A percentile compares a stretch with the other conserved stretches of the same genome.
These are phyloP conservation scores for Henckelia pumila DNA, from an alignment of 257 asterid species.

Conservation along the genomic window DNA sequence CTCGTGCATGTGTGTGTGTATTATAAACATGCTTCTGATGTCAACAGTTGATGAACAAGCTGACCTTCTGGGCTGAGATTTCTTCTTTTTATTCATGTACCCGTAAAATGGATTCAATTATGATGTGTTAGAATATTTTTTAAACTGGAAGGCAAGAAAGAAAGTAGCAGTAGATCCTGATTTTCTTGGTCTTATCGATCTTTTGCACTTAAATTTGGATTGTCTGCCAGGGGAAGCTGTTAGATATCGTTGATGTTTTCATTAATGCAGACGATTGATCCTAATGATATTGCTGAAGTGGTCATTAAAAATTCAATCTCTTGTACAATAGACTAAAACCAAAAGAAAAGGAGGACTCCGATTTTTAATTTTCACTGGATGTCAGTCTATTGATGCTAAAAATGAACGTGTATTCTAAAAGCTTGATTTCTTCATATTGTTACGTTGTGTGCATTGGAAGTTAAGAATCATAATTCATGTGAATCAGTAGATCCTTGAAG, in stretches of 20 bases:
- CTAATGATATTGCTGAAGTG: too few species aligned
- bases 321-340: too few species aligned
- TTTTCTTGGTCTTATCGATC: too few species aligned
- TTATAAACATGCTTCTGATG: not conserved
- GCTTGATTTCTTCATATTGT: not conserved
- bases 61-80: not conserved
- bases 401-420: not conserved
- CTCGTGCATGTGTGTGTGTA: not conserved
- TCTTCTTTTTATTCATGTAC: not conserved
- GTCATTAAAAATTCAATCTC: too few species aligned
- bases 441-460: not conserved
- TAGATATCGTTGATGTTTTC: too few species aligned
- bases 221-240: too few species aligned
- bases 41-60: not conserved
- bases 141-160: not conserved
- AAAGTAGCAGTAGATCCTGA: not conserved
- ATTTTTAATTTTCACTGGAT: too few species aligned
- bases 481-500: not conserved
- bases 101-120: not conserved
- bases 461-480: not conserved
- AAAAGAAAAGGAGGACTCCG: too few species aligned
- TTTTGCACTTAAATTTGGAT: too few species aligned
- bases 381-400: too few species aligned
- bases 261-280: too few species aligned
- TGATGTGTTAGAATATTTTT: not conserved